Evolutionary conservation across 2,329 filamentous ascomycete species (phyloP).

Genomic region (Dactylonectria estremocensis): DNA sequence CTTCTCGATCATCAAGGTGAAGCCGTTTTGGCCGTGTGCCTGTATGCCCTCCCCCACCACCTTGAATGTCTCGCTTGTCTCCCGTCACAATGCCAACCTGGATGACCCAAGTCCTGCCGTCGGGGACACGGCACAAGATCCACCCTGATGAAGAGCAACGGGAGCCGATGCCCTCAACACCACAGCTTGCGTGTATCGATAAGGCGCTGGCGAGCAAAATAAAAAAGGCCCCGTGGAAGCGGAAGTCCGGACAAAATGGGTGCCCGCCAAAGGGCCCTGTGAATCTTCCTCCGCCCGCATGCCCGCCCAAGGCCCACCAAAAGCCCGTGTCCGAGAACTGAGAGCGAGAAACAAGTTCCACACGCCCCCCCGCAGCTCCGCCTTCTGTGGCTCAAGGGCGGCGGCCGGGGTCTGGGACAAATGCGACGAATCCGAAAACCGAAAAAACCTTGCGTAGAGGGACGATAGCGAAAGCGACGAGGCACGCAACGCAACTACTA

Average conservation of each 20-base stretch:
- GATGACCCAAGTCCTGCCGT: slow-evolving; percentile 32
- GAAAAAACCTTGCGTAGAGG: neutral
- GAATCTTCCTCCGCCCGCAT: neutral
- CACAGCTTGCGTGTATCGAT: too few species aligned
- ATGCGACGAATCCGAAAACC: slow-evolving; percentile 10
- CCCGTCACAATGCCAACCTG: slow-evolving; percentile 39
- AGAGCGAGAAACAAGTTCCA: neutral
- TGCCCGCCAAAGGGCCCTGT: neutral
- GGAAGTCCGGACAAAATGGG: slow-evolving; percentile 6
- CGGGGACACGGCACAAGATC: slow-evolving; percentile 20
- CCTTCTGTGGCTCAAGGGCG: neutral
- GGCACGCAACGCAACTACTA: neutral
- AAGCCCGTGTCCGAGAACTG: slow-evolving; percentile 1
- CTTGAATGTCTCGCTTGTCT: slow-evolving; percentile 23
- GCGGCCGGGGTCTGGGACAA: neutral
- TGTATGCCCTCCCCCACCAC: slow-evolving; percentile 11
- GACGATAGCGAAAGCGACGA: slow-evolving; percentile 1
- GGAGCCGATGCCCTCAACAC: neutral
- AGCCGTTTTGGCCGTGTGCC: neutral
- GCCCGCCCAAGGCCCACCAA: neutral
- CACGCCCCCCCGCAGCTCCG: slow-evolving; percentile 2
- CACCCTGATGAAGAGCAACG: slow-evolving; percentile 16
- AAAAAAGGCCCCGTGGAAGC: neutral
- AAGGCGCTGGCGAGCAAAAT: too few species aligned
- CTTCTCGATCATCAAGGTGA: neutral